Evolutionary conservation across 108 stramenopile species (phyloP).

Genomic region (Schizochytrium sp.): DNA sequence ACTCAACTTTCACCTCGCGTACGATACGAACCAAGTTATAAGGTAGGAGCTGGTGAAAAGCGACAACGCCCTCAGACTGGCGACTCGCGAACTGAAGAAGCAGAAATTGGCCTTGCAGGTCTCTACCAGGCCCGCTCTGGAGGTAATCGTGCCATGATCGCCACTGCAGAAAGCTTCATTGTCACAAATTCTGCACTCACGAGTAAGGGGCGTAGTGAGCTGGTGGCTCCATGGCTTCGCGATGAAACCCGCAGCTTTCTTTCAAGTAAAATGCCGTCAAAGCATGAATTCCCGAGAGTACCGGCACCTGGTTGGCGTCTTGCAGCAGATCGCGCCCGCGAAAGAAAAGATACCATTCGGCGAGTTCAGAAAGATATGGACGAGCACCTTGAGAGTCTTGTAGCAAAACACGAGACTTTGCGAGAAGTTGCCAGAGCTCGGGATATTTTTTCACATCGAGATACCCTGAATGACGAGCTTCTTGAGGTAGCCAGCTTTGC

Average conservation of each 20-base stretch:
- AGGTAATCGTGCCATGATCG: constrained; percentile 48
- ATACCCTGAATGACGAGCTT: constrained; percentile 44
- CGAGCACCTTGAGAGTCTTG: not conserved
- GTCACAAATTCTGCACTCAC: constrained; percentile 21
- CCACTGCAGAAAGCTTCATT: constrained; percentile 28
- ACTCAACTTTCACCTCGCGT: too few relatives aligned
- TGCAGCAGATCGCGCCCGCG: not conserved
- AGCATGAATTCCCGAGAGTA: not conserved
- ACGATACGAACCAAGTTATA: too few relatives aligned
- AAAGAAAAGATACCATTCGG: not conserved
- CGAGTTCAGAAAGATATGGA: not conserved
- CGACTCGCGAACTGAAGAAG: not conserved
- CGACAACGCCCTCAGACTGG: too few relatives aligned
- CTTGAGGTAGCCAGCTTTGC: constrained; percentile 19
- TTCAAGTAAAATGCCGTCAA: not conserved
- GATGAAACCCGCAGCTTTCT: constrained; percentile 44
- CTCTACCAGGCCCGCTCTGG: constrained; percentile 50
- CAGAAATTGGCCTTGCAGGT: constrained; percentile 26
- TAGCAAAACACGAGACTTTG: not conserved
- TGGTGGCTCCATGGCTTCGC: constrained; percentile 34
- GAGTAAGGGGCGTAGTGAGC: not conserved
- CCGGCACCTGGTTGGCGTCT: constrained; percentile 16
- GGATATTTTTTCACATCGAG: not conserved
- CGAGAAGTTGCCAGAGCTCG: not conserved
- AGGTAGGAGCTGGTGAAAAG: too few relatives aligned